Evolutionary conservation across 176 grass and related monocot genomes (phyloP), one percentile per base, ranked within the genome.

Genomic region (Tuctoria greenei): DNA sequence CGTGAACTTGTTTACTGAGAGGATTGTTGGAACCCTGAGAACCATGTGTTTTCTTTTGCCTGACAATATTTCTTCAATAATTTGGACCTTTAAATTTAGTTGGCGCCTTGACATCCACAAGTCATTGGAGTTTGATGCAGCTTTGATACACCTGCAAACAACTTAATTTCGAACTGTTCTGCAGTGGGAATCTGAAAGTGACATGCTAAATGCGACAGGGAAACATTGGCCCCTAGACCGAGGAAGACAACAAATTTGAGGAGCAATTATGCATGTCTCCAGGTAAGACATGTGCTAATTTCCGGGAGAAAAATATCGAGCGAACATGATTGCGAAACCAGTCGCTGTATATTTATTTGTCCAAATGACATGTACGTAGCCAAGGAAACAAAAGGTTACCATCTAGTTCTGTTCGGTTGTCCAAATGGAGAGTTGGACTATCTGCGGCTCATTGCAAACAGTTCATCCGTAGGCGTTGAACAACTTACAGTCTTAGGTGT

Each of bases 61-160:
- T 21, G n/a, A 12, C 37, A 54, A 2, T 8, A 45, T 77, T 77
- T 72, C 52, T 28, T 50, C 13, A 7, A 27, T 54, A 43, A 27
- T 42, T 21, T 25, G 9, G 14, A 65, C 66, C 71, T 18, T 51
- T 60, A 52, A 11, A 3, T 62, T 61, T 80, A 26, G 83, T 50
- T 78, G 79, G 67, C 25, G 73, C 58, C 41, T 78, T 57, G 6
- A 35, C 85, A 25, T 73, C 83, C 60, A 71, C 45, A 59, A 25
- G 44, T 51, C 68, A 60, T 39, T 14, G 47, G 49, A 18, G n/a
- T 40, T 10, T 59, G 62, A 62, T 54, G 34, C 43, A 24, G 16
- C 49, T 25, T 64, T 38, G 52, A 61, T 40, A 64, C 35, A 73
- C 39, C 20, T 83, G 52, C 64, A 40, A 75, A 49, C 66, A 49